phyloP scores from a whole-genome alignment of 2,329 filamentous ascomycete species.

The Sodiomyces alkalinus region DNA sequence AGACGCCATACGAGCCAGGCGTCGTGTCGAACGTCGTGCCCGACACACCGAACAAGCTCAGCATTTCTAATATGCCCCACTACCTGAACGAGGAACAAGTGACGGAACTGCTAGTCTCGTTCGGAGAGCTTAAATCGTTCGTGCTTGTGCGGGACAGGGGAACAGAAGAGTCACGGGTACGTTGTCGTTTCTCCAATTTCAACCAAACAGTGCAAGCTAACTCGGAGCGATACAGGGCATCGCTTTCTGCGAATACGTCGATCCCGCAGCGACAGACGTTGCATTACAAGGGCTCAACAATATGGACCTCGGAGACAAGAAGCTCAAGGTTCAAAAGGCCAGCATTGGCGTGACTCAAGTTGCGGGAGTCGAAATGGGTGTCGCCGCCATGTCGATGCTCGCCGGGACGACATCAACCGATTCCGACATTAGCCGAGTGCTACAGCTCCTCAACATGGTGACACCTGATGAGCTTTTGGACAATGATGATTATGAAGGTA shows the following conservation, averaged over 20 bases:
- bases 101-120: conserved; percentile 74
- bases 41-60: conserved; percentile 91
- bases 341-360: conserved; percentile 92
- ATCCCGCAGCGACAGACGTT: conserved; percentile 61
- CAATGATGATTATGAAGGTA: conserved; percentile 89
- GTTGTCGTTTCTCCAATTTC: conserved; percentile 16
- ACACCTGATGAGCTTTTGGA: conserved; percentile 90
- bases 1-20: conserved; percentile 58
- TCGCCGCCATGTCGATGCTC: conserved; percentile 95
- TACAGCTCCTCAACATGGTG: conserved; percentile 97
- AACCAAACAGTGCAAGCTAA: too few relatives aligned
- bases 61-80: conserved; percentile 73
- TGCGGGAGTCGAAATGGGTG: conserved; percentile 81
- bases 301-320: conserved; percentile 81
- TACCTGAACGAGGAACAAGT: conserved; percentile 89
- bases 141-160: conserved; percentile 73
- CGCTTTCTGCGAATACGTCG: conserved; percentile 88
- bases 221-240: conserved; percentile 51
- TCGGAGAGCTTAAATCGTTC: conserved; percentile 88
- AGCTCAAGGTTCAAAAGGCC: conserved; percentile 73
- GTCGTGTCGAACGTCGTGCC: conserved; percentile 68
- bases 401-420: conserved; percentile 75
- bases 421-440: conserved; percentile 64
- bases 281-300: conserved; percentile 84
- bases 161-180: conserved; percentile 75